phyloP scores from a whole-genome alignment of 2,329 filamentous ascomycete species.

The Colletotrichum navitas region DNA sequence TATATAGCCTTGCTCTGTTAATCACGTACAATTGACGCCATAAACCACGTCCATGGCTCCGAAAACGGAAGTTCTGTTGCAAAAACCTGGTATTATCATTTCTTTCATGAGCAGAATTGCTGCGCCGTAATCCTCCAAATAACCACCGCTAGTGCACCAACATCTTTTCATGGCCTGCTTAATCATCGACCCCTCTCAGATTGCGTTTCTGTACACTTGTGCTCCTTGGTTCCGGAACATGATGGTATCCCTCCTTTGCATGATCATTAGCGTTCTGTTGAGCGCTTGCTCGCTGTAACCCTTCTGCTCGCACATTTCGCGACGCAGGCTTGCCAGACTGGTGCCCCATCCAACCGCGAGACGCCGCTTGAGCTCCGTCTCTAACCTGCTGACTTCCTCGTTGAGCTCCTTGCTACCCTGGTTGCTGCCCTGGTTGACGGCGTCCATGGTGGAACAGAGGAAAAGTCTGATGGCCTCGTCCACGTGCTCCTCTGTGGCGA shows the following conservation, averaged over 20 bases:
- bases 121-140: conserved; percentile 17
- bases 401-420: conserved; percentile 89
- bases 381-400: conserved; percentile 88
- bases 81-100: conserved; percentile 34
- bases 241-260: conserved; percentile 89
- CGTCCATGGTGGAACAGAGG: conserved; percentile 97
- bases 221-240: conserved; percentile 82
- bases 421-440: conserved; percentile 89
- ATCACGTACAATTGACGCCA: neutral
- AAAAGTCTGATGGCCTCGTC: conserved; percentile 98
- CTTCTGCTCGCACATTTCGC: conserved; percentile 93
- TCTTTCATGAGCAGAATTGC: conserved; percentile 36
- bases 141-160: neutral
- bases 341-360: conserved; percentile 97
- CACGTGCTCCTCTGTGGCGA: conserved; percentile 91
- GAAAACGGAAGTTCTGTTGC: neutral
- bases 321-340: conserved; percentile 84
- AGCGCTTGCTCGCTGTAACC: conserved; percentile 90
- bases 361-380: conserved; percentile 87
- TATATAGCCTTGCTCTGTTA: neutral
- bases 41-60: neutral
- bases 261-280: conserved; percentile 84
- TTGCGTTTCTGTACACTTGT: conserved; percentile 80
- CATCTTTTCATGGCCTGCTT: neutral
- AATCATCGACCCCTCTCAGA: conserved; percentile 54